Evolutionary conservation across 2,329 filamentous ascomycete species (phyloP), one percentile per base, ranked within the genome.

Genomic region (Aureobasidium sp.): DNA sequence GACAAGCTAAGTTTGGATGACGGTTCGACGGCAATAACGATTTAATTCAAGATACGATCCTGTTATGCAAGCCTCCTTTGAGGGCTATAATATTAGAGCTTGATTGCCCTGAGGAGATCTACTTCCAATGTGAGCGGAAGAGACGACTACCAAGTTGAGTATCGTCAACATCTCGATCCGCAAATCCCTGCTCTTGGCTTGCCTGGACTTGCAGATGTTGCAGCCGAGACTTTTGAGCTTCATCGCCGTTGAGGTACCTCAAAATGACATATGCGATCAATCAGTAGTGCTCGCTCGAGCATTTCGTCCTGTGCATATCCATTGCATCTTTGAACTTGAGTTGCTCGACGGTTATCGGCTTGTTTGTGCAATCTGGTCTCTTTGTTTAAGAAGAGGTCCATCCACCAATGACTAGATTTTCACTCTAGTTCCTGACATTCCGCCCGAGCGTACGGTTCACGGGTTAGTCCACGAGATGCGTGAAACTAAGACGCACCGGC

Each of bases 401-500:
- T 15, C 26, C 13, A 29, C 27, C 29, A 12, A 57, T 46, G 41
- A 57, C 27, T 44, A 27, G 39, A 20, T 46, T 57, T 46, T 34
- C 29, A 12, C 17, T 46, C 36, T 36, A 59, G 55, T 48, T 56
- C 55, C 55, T 48, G 41, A 39, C 55, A 48, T 48, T 59, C 55
- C 55, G 55, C 53, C 53, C 53, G 53, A 57, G 53, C 53, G 53
- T 57, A 39, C 43, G 41, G 55, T 59, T 59, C 43, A 44, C 53
- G 41, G 50, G 29, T 41, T 46, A 47, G 53, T 60, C 57, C 57
- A 60, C 57, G 57, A 50, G 57, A 60, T 51, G 57, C 46, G 46
- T 60, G 57, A 60, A 60, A 60, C 57, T 36, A 60, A 51, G 39
- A 29, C 9, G 44, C 57, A 60, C 57, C 55, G 55, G 57, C 57